Evolutionary conservation across 2,329 filamentous ascomycete genomes (phyloP).

Genomic region (Phaeoacremonium minimum): DNA sequence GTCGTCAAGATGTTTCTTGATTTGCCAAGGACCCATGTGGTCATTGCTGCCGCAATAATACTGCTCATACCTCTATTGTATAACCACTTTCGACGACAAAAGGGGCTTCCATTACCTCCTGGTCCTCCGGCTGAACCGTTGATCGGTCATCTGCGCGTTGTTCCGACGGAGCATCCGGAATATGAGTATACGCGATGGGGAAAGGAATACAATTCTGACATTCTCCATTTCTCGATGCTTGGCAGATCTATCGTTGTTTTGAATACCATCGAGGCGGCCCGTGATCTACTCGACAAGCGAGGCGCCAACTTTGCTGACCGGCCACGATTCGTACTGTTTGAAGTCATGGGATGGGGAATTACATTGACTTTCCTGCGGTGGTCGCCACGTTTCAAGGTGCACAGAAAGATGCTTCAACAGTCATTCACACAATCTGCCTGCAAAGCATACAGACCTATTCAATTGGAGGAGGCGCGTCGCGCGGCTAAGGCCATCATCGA

Average conservation of each 20-base stretch:
- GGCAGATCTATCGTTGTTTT: slow-evolving; percentile 30
- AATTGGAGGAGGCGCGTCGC: slow-evolving; percentile 22
- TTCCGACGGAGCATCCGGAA: not conserved
- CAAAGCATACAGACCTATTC: slow-evolving; percentile 10
- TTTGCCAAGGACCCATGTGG: too few species aligned
- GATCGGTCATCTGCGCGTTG: not conserved
- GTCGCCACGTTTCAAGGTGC: slow-evolving; percentile 34
- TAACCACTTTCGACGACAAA: too few species aligned
- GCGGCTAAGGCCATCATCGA: slow-evolving; percentile 23
- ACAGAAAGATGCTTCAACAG: slow-evolving; percentile 37
- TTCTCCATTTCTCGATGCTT: slow-evolving; percentile 27
- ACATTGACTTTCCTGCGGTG: slow-evolving; percentile 40
- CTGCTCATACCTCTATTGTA: too few species aligned
- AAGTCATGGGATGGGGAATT: slow-evolving; percentile 39
- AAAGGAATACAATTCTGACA: slow-evolving; percentile 16
- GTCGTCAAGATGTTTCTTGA: too few species aligned
- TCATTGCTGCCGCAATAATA: too few species aligned
- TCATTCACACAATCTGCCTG: slow-evolving; percentile 34
- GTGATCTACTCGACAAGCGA: slow-evolving; percentile 31
- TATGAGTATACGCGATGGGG: slow-evolving; percentile 7
- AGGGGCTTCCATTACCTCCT: not conserved
- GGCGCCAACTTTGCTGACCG: slow-evolving; percentile 32
- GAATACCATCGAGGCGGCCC: slow-evolving; percentile 28
- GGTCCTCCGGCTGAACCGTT: not conserved
- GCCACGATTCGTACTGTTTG: slow-evolving; percentile 30